Base-by-base conservation (phyloP, 1,139 yeast species). In the Ashbya aceris region DNA sequence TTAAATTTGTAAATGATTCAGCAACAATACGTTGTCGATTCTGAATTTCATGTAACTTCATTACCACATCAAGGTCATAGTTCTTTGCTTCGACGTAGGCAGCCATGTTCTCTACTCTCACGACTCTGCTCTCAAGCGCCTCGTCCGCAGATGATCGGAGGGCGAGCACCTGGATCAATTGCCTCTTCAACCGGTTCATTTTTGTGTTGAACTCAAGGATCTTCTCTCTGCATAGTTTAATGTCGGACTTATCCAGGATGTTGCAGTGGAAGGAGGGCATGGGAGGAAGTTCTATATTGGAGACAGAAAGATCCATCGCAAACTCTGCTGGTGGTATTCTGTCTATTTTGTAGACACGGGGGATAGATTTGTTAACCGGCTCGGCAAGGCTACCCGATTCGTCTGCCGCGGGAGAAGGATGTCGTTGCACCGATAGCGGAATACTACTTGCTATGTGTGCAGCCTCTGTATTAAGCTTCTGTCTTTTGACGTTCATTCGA, bases 351-450 rank as follows among this genome's bases (percentile, higher is more conserved):
- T 51, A 54, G 8, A 53, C 38, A 27, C 55, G 44, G 7, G 58
- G 59, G 33, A 54, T 43, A 3, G 58, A 49, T 17, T 44, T 45
- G 34, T 56, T 56, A 5, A 55, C 59, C 8, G 60, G 58, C 33
- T 51, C 49, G 14, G 54, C 46, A 14, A 54, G 42, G 32, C 39
- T 48, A 13, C 48, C 54, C 10, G 45, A 40, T 10, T 36, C 38
- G 17, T 41, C 40, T 13, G 46, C 33, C 1, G 45, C 35, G 10
- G 35, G 36, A n/a, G 17, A 17, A 6, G 8, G 35, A 11, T n/a
- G 27, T n/a, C 12, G 14, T 11, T 23, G 39, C n/a, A 6, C 12
- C 6, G 27, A 28, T 7, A 29, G 29, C 6, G 35, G 20, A 6
- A 13, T 12, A 10, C 5, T 10, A 8, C 20, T 8, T 17, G 23